These are phyloP conservation scores for Phytophthora chlamydospora DNA, from an alignment of 352 stramenopile genomes.

Conservation along the genomic window DNA sequence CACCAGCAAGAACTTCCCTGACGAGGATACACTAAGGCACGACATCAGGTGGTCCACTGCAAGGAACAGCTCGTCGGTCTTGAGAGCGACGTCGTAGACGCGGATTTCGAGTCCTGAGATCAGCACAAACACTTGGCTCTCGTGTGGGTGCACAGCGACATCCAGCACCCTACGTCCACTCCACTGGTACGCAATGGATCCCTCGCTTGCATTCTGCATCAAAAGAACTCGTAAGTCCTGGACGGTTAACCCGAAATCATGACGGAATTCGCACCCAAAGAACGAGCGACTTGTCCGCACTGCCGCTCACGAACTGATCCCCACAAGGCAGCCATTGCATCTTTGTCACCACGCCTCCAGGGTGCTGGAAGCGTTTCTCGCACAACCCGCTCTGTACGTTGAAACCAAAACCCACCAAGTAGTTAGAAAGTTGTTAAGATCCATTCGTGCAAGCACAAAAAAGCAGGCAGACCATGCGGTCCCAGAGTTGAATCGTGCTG, in stretches of 20 bases:
- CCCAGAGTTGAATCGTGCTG: slow-evolving; percentile 73
- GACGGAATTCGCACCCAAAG: slow-evolving; percentile 60
- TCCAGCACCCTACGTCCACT: slow-evolving; percentile 66
- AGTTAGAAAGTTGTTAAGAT: neutral
- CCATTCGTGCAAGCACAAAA: no score
- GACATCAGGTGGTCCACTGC: slow-evolving; percentile 62
- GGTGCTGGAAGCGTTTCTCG: slow-evolving; percentile 63
- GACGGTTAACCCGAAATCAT: neutral
- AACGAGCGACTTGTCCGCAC: slow-evolving; percentile 73
- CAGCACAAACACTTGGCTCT: slow-evolving; percentile 64
- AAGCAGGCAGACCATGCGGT: slow-evolving; percentile 42
- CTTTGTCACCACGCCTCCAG: slow-evolving; percentile 50
- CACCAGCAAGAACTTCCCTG: slow-evolving; percentile 57
- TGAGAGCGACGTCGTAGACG: slow-evolving; percentile 62
- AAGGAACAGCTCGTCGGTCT: slow-evolving; percentile 67
- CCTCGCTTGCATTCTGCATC: slow-evolving; percentile 55
- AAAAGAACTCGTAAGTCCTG: slow-evolving; percentile 1
- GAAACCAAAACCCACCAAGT: neutral
- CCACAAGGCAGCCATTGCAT: slow-evolving; percentile 66
- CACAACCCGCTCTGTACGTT: slow-evolving; percentile 51
- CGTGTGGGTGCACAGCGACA: slow-evolving; percentile 57
- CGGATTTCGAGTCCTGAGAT: slow-evolving; percentile 62
- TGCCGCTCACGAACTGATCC: slow-evolving; percentile 72
- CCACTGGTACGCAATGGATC: slow-evolving; percentile 70
- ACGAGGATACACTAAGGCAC: slow-evolving; percentile 52